phyloP scores from a whole-genome alignment of 2,329 filamentous ascomycete species.

The Fusarium sp. region DNA sequence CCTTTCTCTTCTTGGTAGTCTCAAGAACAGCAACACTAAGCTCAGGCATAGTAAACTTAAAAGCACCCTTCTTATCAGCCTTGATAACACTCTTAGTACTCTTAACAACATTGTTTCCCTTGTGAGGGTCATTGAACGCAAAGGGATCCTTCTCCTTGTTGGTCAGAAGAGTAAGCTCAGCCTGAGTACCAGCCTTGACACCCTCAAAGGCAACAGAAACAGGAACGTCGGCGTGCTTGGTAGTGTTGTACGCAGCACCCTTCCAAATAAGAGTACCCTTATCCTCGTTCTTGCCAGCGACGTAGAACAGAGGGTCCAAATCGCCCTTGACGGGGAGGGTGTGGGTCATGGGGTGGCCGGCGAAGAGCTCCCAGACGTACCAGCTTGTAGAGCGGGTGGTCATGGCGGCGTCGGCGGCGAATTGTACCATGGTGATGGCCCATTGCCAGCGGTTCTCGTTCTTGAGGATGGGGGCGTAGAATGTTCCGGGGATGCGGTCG shows the following conservation, averaged over 20 bases:
- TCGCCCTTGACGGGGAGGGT: slow-evolving; percentile 58
- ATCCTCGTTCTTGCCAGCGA: slow-evolving; percentile 58
- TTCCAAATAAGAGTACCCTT: slow-evolving; percentile 60
- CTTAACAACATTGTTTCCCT: slow-evolving; percentile 62
- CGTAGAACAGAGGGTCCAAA: slow-evolving; percentile 62
- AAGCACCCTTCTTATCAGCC: slow-evolving; percentile 59
- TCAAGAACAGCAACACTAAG: slow-evolving; percentile 68
- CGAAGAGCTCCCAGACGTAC: slow-evolving; percentile 62
- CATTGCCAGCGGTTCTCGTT: slow-evolving; percentile 64
- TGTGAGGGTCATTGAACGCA: slow-evolving; percentile 57
- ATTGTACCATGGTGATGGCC: slow-evolving; percentile 63
- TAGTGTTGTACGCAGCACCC: slow-evolving; percentile 64
- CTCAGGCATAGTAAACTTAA: slow-evolving; percentile 64
- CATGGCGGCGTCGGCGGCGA: slow-evolving; percentile 59
- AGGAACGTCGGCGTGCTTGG: slow-evolving; percentile 56
- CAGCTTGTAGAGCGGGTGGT: slow-evolving; percentile 63
- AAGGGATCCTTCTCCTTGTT: slow-evolving; percentile 55
- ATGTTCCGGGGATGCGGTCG: slow-evolving; percentile 65
- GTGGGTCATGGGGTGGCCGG: slow-evolving; percentile 57
- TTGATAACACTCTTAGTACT: slow-evolving; percentile 52
- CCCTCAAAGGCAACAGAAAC: slow-evolving; percentile 60
- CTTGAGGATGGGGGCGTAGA: slow-evolving; percentile 62
- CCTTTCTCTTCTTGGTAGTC: slow-evolving; percentile 43
- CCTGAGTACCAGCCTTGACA: slow-evolving; percentile 52
- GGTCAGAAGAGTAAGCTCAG: slow-evolving; percentile 58